These are phyloP conservation scores for Panaeolus papilionaceus DNA, from an alignment of 768 basidiomycete genomes.

Conservation along the genomic window DNA sequence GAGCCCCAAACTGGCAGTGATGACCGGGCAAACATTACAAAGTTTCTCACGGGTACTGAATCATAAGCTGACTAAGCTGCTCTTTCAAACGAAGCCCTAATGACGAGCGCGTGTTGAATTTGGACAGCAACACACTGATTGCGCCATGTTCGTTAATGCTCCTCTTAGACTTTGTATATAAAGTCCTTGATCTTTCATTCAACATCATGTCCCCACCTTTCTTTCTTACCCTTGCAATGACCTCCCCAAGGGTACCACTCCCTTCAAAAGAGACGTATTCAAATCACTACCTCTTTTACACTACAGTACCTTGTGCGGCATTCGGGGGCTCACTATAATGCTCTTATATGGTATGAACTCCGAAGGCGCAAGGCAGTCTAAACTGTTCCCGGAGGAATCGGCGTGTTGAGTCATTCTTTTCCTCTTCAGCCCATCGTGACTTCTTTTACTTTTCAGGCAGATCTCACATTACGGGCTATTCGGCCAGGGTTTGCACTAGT, in stretches of 20 bases:
- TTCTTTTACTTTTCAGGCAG: neutral
- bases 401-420: neutral
- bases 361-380: neutral
- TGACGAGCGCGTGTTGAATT: conserved; percentile 12
- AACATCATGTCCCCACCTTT: neutral
- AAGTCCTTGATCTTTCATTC: neutral
- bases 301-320: neutral
- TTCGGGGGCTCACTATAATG: neutral
- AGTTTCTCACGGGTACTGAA: conserved; percentile 11
- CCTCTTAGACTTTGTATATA: neutral
- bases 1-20: neutral
- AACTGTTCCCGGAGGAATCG: neutral
- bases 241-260: neutral
- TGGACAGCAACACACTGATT: neutral
- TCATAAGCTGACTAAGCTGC: conserved; percentile 11
- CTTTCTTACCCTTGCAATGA: neutral
- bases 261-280: neutral
- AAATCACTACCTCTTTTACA: neutral
- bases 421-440: neutral
- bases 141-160: conserved; percentile 8
- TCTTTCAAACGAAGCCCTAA: neutral
- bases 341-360: neutral
- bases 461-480: neutral
- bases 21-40: neutral
- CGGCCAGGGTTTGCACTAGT: neutral